Percentiles rank a stretch among this genome's conserved stretches.
Evolutionary conservation across 2,329 filamentous ascomycete genomes (phyloP).

Genomic region (Paraconiothyrium brasiliense): DNA sequence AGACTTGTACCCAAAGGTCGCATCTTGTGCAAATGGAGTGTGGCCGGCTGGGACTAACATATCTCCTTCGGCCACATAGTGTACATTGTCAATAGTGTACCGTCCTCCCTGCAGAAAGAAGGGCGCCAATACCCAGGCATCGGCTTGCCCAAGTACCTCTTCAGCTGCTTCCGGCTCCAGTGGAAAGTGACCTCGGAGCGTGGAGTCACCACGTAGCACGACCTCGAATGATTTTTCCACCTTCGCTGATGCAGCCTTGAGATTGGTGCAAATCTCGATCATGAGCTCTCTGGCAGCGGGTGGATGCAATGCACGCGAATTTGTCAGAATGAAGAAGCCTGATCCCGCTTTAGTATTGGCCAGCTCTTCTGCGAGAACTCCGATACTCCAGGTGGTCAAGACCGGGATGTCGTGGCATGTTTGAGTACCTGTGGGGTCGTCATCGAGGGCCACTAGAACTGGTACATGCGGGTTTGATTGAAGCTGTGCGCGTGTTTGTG

Average conservation of each 20-base stretch:
- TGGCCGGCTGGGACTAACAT: constrained; percentile 60
- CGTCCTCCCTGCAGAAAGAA: constrained; percentile 69
- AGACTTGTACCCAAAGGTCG: constrained; percentile 65
- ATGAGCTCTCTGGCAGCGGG: constrained; percentile 59
- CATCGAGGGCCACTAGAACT: constrained; percentile 57
- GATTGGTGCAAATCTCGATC: constrained; percentile 60
- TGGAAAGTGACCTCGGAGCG: constrained; percentile 66
- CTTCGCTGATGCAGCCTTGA: constrained; percentile 56
- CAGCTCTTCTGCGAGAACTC: constrained; percentile 58
- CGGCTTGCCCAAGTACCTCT: constrained; percentile 59
- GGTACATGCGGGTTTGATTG: constrained; percentile 29
- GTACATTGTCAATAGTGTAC: constrained; percentile 66
- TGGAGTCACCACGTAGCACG: constrained; percentile 67
- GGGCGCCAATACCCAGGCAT: constrained; percentile 65
- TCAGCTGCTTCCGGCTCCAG: constrained; percentile 64
- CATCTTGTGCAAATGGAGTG: constrained; percentile 67
- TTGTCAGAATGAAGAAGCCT: constrained; percentile 70
- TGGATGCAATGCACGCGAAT: constrained; percentile 65
- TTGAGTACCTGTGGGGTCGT: constrained; percentile 69
- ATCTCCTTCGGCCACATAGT: constrained; percentile 66
- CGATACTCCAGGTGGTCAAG: constrained; percentile 63
- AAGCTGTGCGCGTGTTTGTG: constrained; percentile 31
- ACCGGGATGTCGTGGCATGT: constrained; percentile 68
- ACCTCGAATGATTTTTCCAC: constrained; percentile 60
- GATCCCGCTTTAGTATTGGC: constrained; percentile 34